Base-by-base conservation (phyloP, 805 yeast species). In the Wickerhamomyces mucosus region DNA sequence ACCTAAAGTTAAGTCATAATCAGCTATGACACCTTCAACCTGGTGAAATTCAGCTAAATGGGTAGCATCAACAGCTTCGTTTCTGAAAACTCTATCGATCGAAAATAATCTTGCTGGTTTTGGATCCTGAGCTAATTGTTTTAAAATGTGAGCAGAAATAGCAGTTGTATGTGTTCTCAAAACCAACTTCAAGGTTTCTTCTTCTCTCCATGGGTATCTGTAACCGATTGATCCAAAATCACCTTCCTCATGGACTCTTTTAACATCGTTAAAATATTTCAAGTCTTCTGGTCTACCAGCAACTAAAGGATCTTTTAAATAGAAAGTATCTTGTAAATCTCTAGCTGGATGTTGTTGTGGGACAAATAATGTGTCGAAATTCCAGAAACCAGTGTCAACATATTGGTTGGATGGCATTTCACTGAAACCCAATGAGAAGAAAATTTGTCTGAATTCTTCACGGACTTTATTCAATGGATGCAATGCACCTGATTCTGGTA, bases 311-410 rank as follows among this genome's bases (percentile, higher is more conserved):
- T 92, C 97, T 56, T 88, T 89, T 61, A 92, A 69, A 64, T 92
- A 92, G 67, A 92, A 92, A 37, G 99, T 92, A 63, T 92, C 99
- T 63, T 92, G 99, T 57, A 92, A 70, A 58, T 92, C 99, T 67
- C 99, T 79, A 30, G 99, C 99, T 13, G 99, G 98, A 65, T 92
- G 99, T 65, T 92, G 97, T 65, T 92, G 99, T 35, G 99, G 99
- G 34, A 92, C 99, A 51, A 65, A 92, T 50, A 92, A 70, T 4
- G 98, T 75, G 58, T 92, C 99, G 54, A 92, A 92, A 63, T 92
- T 92, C 99, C 99, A 92, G 76, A 92, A 92, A 5, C 97, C 97
- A 13, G 92, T 74, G 56, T 92, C 99, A 32, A 92, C 99, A 56
- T 88, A 92, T 59, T 89, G 96, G 59, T 89, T 89, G 17, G 98